Percentiles rank a stretch among this genome's conserved stretches.
Conservation (phyloP, 176 grass and related monocot species). For the Typha latifolia region DNA sequence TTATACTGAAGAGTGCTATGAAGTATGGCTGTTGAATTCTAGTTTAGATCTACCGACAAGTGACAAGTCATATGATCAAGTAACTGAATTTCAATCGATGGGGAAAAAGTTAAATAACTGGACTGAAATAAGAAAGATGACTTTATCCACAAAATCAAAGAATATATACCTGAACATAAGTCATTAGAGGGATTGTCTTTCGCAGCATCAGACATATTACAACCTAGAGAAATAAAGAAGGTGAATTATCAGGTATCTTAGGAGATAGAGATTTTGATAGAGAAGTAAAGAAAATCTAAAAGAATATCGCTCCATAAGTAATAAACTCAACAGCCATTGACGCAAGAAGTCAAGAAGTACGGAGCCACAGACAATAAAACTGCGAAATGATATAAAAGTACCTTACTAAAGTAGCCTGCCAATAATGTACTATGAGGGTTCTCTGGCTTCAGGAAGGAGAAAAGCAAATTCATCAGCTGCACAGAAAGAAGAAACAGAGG, state of each 20-base stretch:
- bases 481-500: constrained; percentile 9
- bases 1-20: too few relatives aligned
- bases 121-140: too few relatives aligned
- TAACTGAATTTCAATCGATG: too few relatives aligned
- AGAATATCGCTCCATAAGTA: not conserved
- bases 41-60: too few relatives aligned
- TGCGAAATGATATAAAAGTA: constrained; percentile 20
- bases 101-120: too few relatives aligned
- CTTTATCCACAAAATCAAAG: constrained; percentile 3
- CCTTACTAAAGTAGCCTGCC: constrained; percentile 98
- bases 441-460: constrained; percentile 90
- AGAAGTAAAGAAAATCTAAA: not conserved
- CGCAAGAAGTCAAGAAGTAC: not conserved
- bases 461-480: constrained; percentile 93
- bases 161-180: constrained; percentile 79
- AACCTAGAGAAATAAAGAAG: constrained; percentile 52
- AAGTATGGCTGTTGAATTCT: too few relatives aligned
- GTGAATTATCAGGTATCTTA: not conserved
- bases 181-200: constrained; percentile 66
- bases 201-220: constrained; percentile 88
- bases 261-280: not conserved
- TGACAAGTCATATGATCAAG: too few relatives aligned
- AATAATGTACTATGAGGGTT: constrained; percentile 67
- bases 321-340: not conserved
- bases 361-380: not conserved